Base-by-base conservation (phyloP, 2,329 filamentous ascomycete species). In the Diplodia seriata region DNA sequence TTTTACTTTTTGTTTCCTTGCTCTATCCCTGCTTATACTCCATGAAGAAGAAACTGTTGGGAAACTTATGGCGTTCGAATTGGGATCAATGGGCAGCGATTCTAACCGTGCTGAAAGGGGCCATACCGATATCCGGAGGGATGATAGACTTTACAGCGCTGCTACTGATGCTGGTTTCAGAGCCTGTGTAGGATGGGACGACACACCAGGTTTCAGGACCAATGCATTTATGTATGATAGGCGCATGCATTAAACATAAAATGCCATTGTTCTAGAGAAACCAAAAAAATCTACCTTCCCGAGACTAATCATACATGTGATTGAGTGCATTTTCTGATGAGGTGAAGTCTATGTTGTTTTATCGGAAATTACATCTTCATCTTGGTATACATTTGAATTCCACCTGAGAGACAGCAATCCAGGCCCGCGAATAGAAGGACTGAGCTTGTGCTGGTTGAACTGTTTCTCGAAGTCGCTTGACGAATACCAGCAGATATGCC, bases 141-240 rank as follows among this genome's bases (percentile, higher is more conserved):
- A 38, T 26, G 47, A 63, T 63, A 63, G 59, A 51, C 31, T 47
- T 63, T 50, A 20, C n/a, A 38, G 40, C 20, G 26, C 57, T 50
- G 14, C 57, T 49, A 31, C 57, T 29, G 38, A 33, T 62, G 31
- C 57, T 11, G 11, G 23, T 20, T 9, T 12, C 12, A 23, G 23
- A 20, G 36, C 54, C 53, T 56, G 18, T 26, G n/a, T n/a, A 9
- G 40, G 26, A 36, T n/a, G 57, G 26, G 12, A 29, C n/a, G 29
- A 31, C 11, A n/a, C 40, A 50, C 31, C 33, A 56, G 51, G 51
- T 36, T 14, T 49, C 14, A 18, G 15, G 18, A 15, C 12, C 57
- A 6, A 33, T 49, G 57, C 57, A 62, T 62, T 50, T 50, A 47
- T 62, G 57, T 62, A 62, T 23, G 57, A 62, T 62, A 62, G 40